Base-by-base conservation (phyloP, 768 basidiomycete genomes). In the Sistotremastrum niveocremeum region DNA sequence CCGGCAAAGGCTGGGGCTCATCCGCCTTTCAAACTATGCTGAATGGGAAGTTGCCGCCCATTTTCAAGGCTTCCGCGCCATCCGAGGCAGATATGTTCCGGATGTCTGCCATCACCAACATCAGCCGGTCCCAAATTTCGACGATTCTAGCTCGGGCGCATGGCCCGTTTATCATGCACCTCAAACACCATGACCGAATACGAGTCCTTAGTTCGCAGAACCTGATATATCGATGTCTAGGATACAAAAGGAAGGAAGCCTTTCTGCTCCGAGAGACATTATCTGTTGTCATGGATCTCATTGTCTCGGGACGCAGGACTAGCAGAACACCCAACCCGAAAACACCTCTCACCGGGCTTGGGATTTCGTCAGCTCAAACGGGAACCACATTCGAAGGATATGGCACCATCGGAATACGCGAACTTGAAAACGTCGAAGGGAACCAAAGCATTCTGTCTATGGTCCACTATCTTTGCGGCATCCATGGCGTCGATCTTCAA, bases 221-320 rank as follows among this genome's bases (percentile, higher is more conserved):
- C 0, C 77, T 78, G 51, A 64, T 88, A 40, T 93, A 84, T 60
- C 72, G 81, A 7, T 82, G 78, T 52, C 60, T 99, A 4, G 90
- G 88, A 6, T 87, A 90, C 60, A 73, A 69, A 45, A 72, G 95
- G 41, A 94, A 94, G 64, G 93, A 95, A 63, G 84, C 81, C 0
- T 84, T 85, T 55, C 67, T 90, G 37, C 68, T 91, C 29, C 73
- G 94, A 7, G 91, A 97, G 57, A 73, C 95, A 38, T 69, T 93
- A 20, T 86, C 84, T 6, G 84, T 84, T 52, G 62, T 89, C 45
- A 68, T 93, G 66, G 91, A 90, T 57, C 70, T 89, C 46, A 65
- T 94, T 48, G 84, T 91, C n/a, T 85, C 79, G 54, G 86, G 81
- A 44, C 74, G 84, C 42, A 83, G 87, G 60, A 72, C 76, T 54